A percentile compares a stretch with the other conserved stretches of the same genome.
Conservation (phyloP, 2,329 filamentous ascomycete species). For the Pochonia chlamydosporia region DNA sequence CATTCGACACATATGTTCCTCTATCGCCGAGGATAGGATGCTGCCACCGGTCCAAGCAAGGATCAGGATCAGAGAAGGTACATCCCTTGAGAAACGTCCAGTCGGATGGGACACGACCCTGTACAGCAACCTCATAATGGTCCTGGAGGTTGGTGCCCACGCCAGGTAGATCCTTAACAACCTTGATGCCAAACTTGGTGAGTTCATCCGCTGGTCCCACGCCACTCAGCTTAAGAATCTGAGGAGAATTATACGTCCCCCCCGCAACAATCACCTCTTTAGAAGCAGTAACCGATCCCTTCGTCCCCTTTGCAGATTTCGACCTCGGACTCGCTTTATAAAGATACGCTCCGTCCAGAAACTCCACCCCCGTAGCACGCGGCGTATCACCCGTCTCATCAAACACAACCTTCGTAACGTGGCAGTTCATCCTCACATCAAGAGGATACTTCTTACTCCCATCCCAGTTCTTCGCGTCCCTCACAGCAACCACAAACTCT, state of each 20-base stretch:
- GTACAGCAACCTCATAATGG: conserved; percentile 21
- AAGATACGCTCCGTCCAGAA: conserved; percentile 31
- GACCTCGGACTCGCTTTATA: conserved; percentile 38
- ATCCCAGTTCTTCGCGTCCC: conserved; percentile 16
- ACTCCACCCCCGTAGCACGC: conserved; percentile 37
- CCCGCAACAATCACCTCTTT: conserved; percentile 43
- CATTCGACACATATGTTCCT: conserved; percentile 18
- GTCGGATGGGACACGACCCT: conserved; percentile 10
- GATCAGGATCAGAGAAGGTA: conserved; percentile 24
- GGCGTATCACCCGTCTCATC: conserved; percentile 20
- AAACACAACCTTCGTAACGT: conserved; percentile 31
- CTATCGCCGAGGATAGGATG: conserved; percentile 5
- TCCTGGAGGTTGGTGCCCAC: conserved; percentile 49
- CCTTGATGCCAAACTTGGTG: conserved; percentile 37
- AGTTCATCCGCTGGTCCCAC: conserved; percentile 36
- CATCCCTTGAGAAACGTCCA: conserved; percentile 16
- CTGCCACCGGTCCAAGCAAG: conserved; percentile 28
- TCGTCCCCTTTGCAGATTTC: conserved; percentile 15
- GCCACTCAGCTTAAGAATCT: conserved; percentile 40
- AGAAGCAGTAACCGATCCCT: conserved; percentile 24
- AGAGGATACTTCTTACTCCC: conserved; percentile 12
- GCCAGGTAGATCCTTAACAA: conserved; percentile 52
- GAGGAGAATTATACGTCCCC: conserved; percentile 40
- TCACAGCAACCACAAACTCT: conserved; percentile 37
- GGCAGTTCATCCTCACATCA: conserved; percentile 18